phyloP scores from a whole-genome alignment of 768 basidiomycete species.

The Podaxis sp. region DNA sequence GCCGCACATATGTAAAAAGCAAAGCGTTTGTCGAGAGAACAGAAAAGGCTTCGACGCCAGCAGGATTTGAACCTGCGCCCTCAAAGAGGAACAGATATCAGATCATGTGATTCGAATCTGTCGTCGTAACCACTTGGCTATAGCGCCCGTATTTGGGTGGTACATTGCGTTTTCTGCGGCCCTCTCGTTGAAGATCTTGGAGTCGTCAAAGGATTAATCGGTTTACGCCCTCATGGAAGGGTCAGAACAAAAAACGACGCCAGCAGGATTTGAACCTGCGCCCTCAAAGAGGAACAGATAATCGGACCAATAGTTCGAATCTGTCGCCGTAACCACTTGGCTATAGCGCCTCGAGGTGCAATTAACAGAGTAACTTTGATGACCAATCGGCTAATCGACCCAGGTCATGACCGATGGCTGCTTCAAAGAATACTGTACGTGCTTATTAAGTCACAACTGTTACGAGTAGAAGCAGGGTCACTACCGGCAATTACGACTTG shows the following conservation, averaged over 20 bases:
- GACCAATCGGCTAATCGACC: background rate
- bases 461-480: background rate
- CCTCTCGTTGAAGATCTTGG: too few species aligned
- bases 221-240: background rate
- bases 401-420: background rate
- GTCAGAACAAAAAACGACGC: constrained; percentile 12
- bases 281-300: constrained; percentile 70
- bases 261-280: constrained; percentile 46
- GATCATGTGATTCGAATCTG: constrained; percentile 51
- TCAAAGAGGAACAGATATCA: constrained; percentile 65
- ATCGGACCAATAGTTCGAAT: constrained; percentile 45
- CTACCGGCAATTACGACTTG: too few species aligned
- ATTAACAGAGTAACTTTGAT: background rate
- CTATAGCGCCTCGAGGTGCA: constrained; percentile 55
- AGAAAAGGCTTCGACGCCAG: constrained; percentile 16
- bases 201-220: too few species aligned
- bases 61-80: constrained; percentile 52
- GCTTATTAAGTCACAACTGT: background rate
- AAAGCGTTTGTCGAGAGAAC: too few species aligned
- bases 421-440: background rate
- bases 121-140: constrained; percentile 82
- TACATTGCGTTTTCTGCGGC: too few species aligned
- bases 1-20: too few species aligned
- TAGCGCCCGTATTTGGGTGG: constrained; percentile 45
- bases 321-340: constrained; percentile 82